Evolutionary conservation across 441 rosid species (phyloP).

Genomic region (Viola pubescens): DNA sequence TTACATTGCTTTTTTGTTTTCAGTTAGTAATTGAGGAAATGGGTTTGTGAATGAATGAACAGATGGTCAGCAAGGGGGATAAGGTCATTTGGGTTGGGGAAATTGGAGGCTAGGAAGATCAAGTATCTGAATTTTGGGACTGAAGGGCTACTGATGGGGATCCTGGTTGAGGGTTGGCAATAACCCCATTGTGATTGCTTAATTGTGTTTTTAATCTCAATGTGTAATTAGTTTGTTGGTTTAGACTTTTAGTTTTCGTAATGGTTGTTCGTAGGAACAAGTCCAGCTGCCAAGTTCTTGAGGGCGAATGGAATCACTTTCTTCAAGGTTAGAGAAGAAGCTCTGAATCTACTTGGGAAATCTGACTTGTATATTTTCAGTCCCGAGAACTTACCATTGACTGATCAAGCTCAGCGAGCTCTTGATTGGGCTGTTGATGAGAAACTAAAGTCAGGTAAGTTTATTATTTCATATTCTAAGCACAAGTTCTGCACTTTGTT

Average conservation of each 20-base stretch:
- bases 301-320: constrained; percentile 69
- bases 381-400: constrained; percentile 80
- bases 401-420: constrained; percentile 70
- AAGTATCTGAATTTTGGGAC: constrained; percentile 78
- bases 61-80: constrained; percentile 95
- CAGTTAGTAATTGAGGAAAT: background rate
- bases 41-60: constrained; percentile 18
- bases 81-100: constrained; percentile 67
- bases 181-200: too few relatives aligned
- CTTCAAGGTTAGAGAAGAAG: constrained; percentile 65
- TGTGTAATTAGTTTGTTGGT: background rate
- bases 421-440: constrained; percentile 78
- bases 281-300: constrained; percentile 74
- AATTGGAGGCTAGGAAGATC: constrained; percentile 80
- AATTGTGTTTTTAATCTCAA: constrained; percentile 1
- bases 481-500: background rate
- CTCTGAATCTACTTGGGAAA: constrained; percentile 60
- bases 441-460: constrained; percentile 72
- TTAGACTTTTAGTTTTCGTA: background rate
- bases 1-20: background rate
- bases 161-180: constrained; percentile 78
- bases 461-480: background rate
- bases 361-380: constrained; percentile 60
- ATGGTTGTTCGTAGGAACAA: constrained; percentile 44
- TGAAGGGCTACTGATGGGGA: constrained; percentile 81